Evolutionary conservation across 1,139 yeast genomes (phyloP).

Genomic region (Scheffersomyces titani): DNA sequence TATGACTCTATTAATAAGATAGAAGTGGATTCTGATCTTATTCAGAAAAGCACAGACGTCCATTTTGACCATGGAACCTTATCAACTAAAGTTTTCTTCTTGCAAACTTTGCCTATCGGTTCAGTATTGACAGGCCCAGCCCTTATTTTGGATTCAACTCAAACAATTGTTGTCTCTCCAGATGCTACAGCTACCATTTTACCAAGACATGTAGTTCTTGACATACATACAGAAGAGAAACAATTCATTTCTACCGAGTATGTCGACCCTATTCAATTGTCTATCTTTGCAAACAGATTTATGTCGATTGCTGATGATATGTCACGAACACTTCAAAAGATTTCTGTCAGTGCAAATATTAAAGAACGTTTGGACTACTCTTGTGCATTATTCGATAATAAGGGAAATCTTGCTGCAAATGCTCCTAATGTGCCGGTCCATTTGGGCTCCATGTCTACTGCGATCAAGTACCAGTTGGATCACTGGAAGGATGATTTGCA

Average conservation of each 20-base stretch:
- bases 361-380: constrained; percentile 31
- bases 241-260: constrained; percentile 8
- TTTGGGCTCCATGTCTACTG: constrained; percentile 21
- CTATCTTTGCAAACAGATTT: constrained; percentile 22
- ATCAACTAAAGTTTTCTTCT: constrained; percentile 15
- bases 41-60: constrained; percentile 17
- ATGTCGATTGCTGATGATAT: constrained; percentile 25
- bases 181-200: constrained; percentile 16
- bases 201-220: constrained; percentile 23
- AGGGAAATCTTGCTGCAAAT: constrained; percentile 21
- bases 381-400: constrained; percentile 24
- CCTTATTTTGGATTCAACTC: constrained; percentile 22
- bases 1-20: constrained; percentile 10
- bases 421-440: constrained; percentile 26
- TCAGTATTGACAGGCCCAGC: constrained; percentile 20
- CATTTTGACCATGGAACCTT: constrained; percentile 20
- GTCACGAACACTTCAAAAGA: constrained; percentile 24
- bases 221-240: constrained; percentile 15
- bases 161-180: constrained; percentile 21
- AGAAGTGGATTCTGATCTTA: constrained; percentile 1
- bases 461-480: constrained; percentile 17
- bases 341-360: constrained; percentile 22
- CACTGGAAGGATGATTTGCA: constrained; percentile 16
- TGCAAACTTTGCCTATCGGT: constrained; percentile 15
- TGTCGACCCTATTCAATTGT: constrained; percentile 22